These are phyloP conservation scores for Thermochaetoides thermophila DNA, from an alignment of 495 filamentous ascomycete species.

Conservation along the genomic window DNA sequence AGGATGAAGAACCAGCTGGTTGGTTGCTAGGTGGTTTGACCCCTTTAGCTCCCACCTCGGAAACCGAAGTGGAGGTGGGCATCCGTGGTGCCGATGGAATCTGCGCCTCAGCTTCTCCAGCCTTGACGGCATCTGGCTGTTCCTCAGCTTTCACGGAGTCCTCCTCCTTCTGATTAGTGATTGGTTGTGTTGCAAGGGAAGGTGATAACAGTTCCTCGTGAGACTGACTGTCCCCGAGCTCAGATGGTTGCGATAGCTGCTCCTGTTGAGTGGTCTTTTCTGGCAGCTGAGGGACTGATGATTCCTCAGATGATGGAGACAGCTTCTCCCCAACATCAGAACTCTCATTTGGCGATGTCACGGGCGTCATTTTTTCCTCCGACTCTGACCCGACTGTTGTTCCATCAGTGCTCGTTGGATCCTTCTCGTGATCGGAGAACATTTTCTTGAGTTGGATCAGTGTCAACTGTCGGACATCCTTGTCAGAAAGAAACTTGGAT, in stretches of 20 bases:
- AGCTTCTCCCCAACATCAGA: slow-evolving; percentile 18
- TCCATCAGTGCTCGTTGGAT: slow-evolving; percentile 52
- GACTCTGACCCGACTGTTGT: slow-evolving; percentile 24
- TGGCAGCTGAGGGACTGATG: no score
- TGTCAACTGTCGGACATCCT: slow-evolving; percentile 85
- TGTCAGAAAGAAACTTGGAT: slow-evolving; percentile 88
- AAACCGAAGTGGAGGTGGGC: no score
- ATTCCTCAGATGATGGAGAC: no score
- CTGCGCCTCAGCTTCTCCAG: no score
- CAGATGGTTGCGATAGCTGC: no score
- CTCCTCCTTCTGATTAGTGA: no score
- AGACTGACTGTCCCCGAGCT: no score
- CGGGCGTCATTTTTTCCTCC: slow-evolving; percentile 26
- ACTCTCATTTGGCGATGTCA: slow-evolving; percentile 14
- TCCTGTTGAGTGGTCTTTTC: slow-evolving; percentile 11
- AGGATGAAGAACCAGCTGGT: slow-evolving; percentile 1
- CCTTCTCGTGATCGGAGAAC: slow-evolving; percentile 85
- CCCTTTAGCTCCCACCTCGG: slow-evolving; percentile 4
- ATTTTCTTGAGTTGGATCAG: slow-evolving; percentile 88
- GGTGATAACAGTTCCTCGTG: no score
- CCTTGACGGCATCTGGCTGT: no score
- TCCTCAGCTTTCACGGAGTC: no score
- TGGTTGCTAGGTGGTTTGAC: slow-evolving; percentile 4
- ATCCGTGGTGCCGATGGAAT: no score
- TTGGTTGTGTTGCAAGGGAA: no score